Evolutionary conservation across 495 filamentous ascomycete species (phyloP), one percentile per base, ranked within the genome.

Genomic region (Trichoderma gamsii): DNA sequence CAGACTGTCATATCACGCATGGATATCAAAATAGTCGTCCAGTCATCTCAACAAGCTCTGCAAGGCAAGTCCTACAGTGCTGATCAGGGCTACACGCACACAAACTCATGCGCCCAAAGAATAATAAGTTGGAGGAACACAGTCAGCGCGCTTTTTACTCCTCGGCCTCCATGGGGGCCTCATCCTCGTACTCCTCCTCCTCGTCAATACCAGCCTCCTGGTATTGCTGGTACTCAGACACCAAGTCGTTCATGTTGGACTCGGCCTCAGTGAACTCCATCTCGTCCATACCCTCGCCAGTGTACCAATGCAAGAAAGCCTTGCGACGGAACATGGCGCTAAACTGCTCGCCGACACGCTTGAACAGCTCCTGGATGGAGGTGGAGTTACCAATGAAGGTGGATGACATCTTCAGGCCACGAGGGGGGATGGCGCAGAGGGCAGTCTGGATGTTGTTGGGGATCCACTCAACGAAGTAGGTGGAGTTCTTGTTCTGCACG

Each of bases 281-380:
- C 90, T 99, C 95, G 84, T 99, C 95, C 95, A 99, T 99, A 85
- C 95, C 95, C 89, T 99, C 95, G 78, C 93, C 93, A 88, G 95
- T 99, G 83, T 99, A 99, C 95, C 95, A 99, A 88, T 98, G 95
- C 90, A 99, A 92, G 93, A 99, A 99, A 88, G 95, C 95, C 90
- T 98, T 99, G 80, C 95, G 92, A 82, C 95, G 86, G 90, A 98
- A 99, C 95, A 99, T 99, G 76, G 96, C 96, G 82, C 89, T 92
- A 88, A 99, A 99, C 84, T 99, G 95, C 77, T 99, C 95, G 78
- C 95, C 95, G 73, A 99, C 86, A 87, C 95, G 95, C 91, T 98
- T 98, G 93, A 99, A 99, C 69, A 99, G 90, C 87, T 99, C 95
- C 86, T 99, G 95, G 85, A 99, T 99, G 73, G 92, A 93, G 72